Conservation (phyloP, 179 eudicot species). For the Beta macrorhiza region DNA sequence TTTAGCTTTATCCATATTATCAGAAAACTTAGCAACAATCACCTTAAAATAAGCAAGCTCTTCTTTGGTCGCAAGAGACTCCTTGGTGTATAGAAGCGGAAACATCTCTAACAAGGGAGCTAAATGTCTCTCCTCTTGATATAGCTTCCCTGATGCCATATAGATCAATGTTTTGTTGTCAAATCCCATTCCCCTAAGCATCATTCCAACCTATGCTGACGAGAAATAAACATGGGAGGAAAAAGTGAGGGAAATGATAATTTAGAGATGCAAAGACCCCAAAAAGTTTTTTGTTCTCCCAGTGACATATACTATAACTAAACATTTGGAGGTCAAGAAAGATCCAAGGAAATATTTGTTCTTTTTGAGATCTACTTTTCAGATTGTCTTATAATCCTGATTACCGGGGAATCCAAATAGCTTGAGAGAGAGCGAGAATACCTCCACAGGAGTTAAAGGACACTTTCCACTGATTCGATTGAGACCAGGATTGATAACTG, state of each 20-base stretch:
- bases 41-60: constrained; percentile 76
- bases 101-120: constrained; percentile 75
- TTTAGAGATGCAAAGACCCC: background rate
- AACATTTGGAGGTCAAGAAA: background rate
- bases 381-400: background rate
- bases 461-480: constrained; percentile 75
- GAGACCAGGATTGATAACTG: constrained; percentile 51
- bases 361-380: background rate
- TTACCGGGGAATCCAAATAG: background rate
- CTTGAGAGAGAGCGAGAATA: constrained; percentile 26
- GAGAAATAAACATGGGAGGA: constrained; percentile 37
- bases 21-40: background rate
- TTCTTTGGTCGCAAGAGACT: constrained; percentile 57
- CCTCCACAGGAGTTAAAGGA: constrained; percentile 93
- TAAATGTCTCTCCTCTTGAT: constrained; percentile 56
- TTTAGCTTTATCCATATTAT: background rate
- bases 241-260: background rate
- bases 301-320: background rate
- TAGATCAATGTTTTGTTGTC: constrained; percentile 64
- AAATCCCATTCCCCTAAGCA: constrained; percentile 94
- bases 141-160: constrained; percentile 81
- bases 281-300: background rate
- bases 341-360: background rate
- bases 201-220: constrained; percentile 95
- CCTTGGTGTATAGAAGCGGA: constrained; percentile 73